Evolutionary conservation across 352 stramenopile genomes (phyloP).

Genomic region (Globisporangium spinosum): DNA sequence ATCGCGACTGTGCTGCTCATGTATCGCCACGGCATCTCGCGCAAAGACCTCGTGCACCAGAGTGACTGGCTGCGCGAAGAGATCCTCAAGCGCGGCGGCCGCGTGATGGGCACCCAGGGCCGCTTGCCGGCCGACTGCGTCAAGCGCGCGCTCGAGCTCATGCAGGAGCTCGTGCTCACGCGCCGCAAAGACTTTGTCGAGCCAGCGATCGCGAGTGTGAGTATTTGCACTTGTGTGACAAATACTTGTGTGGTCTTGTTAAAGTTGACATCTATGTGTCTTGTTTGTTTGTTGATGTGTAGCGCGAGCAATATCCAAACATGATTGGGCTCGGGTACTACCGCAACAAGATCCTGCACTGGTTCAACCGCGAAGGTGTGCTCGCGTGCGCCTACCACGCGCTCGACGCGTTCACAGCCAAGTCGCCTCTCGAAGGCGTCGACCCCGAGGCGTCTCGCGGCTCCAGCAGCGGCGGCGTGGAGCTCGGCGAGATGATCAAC

Average conservation of each 20-base stretch:
- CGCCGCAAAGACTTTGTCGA: conserved; percentile 77
- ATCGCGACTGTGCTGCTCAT: conserved; percentile 73
- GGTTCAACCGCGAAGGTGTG: conserved; percentile 81
- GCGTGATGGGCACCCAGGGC: conserved; percentile 67
- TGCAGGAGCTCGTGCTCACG: conserved; percentile 65
- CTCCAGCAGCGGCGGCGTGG: conserved; percentile 24
- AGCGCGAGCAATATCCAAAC: conserved; percentile 81
- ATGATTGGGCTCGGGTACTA: conserved; percentile 87
- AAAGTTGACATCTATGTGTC: conserved; percentile 8
- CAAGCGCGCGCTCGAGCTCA: conserved; percentile 57
- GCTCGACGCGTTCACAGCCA: conserved; percentile 41
- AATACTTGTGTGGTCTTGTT: not conserved
- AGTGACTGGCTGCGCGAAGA: conserved; percentile 71
- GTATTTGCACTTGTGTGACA: conserved; percentile 8
- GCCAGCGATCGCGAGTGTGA: conserved; percentile 68
- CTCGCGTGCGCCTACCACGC: conserved; percentile 73
- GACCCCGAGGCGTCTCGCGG: conserved; percentile 7
- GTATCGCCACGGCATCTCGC: conserved; percentile 76
- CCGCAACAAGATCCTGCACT: conserved; percentile 86
- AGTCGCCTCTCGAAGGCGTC: conserved; percentile 5
- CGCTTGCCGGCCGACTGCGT: conserved; percentile 63
- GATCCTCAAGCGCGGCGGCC: conserved; percentile 63
- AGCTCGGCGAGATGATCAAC: conserved; percentile 52
- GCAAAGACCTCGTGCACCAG: conserved; percentile 64
- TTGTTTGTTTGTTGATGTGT: conserved; percentile 11